phyloP scores from a whole-genome alignment of 192 early-diverging fungal species.

The Dispira simplex region DNA sequence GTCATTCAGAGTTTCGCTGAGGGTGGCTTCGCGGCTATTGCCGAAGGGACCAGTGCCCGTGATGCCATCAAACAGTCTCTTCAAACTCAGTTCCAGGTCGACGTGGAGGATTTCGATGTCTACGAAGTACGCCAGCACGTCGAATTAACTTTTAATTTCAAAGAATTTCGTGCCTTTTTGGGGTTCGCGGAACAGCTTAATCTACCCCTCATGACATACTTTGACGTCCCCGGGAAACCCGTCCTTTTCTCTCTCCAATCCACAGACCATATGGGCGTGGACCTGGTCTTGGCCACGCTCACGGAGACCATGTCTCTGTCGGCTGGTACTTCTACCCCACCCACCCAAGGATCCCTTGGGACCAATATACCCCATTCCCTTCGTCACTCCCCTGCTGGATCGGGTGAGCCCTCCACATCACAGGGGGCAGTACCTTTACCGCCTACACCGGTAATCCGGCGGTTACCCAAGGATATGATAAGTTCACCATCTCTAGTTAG shows the following conservation, averaged over 20 bases:
- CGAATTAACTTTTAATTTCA: constrained; percentile 28
- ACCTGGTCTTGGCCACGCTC: constrained; percentile 27
- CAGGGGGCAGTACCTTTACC: no score
- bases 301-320: constrained; percentile 15
- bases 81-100: constrained; percentile 24
- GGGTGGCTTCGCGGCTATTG: constrained; percentile 19
- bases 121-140: constrained; percentile 18
- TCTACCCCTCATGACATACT: constrained; percentile 21
- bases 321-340: neutral
- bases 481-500: no score
- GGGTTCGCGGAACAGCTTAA: constrained; percentile 26
- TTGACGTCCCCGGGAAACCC: constrained; percentile 22
- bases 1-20: constrained; percentile 15
- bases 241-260: constrained; percentile 20
- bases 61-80: constrained; percentile 18
- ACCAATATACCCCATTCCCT: no score
- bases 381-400: no score
- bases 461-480: no score
- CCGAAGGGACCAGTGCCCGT: constrained; percentile 21
- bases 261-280: constrained; percentile 13
- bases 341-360: neutral
- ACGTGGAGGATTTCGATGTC: constrained; percentile 25
- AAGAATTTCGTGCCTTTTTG: constrained; percentile 26
- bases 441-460: no score
- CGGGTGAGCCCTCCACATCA: no score